Conservation (phyloP, 169 alveolate species). For the Cryptosporidium sp. region DNA sequence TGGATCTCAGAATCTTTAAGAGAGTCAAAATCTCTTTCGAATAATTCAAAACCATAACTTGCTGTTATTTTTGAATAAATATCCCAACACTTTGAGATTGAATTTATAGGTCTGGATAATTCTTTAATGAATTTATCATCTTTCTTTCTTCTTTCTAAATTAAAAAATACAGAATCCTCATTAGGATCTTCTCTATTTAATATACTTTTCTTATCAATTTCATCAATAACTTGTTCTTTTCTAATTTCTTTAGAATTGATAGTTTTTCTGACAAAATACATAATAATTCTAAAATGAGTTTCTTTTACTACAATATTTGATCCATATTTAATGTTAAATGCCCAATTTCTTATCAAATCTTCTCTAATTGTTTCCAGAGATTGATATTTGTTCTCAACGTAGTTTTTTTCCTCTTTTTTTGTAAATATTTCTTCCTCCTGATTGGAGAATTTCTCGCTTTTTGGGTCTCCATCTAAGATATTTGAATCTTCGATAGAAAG, state of each 20-base stretch:
- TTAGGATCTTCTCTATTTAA: neutral
- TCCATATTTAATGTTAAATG: slow-evolving; percentile 69
- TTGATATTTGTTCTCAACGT: neutral
- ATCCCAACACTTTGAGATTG: slow-evolving; percentile 30
- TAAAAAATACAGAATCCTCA: neutral
- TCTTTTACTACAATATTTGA: slow-evolving; percentile 13
- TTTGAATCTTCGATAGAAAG: neutral
- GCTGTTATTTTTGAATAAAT: slow-evolving; percentile 7
- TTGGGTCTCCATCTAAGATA: neutral
- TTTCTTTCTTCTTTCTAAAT: neutral
- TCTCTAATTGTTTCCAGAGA: slow-evolving; percentile 36
- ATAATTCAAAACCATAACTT: slow-evolving; percentile 14
- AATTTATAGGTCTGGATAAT: neutral
- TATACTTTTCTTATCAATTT: neutral
- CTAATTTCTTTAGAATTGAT: neutral
- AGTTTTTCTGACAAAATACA: slow-evolving; percentile 18
- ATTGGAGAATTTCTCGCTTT: neutral
- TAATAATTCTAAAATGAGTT: neutral
- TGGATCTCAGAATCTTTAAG: neutral
- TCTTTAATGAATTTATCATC: neutral
- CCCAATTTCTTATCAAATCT: slow-evolving; percentile 59
- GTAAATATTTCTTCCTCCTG: neutral
- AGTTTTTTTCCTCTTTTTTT: slow-evolving; percentile 4
- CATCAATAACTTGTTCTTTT: neutral
- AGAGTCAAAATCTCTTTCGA: slow-evolving; percentile 30